Evolutionary conservation across 441 rosid genomes (phyloP), one percentile per base, ranked within the genome.

Genomic region (Theobroma grandiflorum): DNA sequence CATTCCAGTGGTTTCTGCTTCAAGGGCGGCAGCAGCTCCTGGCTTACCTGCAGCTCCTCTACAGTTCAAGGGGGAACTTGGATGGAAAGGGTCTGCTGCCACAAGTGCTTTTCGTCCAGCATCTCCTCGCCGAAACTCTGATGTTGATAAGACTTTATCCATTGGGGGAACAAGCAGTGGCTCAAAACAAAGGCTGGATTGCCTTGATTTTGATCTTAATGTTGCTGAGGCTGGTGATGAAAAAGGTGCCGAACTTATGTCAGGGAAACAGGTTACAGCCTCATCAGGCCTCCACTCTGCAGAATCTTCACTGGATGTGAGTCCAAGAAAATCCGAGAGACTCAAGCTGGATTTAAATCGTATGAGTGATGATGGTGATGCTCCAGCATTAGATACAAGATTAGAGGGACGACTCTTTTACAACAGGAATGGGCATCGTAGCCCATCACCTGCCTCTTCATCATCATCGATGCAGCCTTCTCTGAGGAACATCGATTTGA

Each of bases 201-300:
- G 80, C 82, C 90, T 92, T 77, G 94, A 89, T 81, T 85, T 97
- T 33, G 99, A 97, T 91, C 97, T 97, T 79, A 97, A 97, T 87
- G 90, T 92, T 82, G 86, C 93, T 1, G 98, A 90, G 86, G 88
- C 78, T 80, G 98, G 87, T 78, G 97, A 97, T 81, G 98, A 92
- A 78, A 89, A 88, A 77, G 83, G 82, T 16, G 85, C 84, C 62
- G 92, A 87, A 75, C 72, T 83, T 8, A 81, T 83, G 64, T 82
- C 86, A 2, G 90, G 85, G 82, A 86, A 89, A 75, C 92, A 84
- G 79, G 76, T 89, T 77, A 88, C 91, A 20, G 89, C 85, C 74
- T 88, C 90, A 37, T 89, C 94, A 78, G 84, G 88, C 66, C 82
- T 87, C 74, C 89, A 78, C 72, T 89, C 87, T 77, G 92, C 92